Percentiles rank a stretch among this genome's conserved stretches.
Conservation (phyloP, 129 eudicot genomes). For the Erigeron canadensis region DNA sequence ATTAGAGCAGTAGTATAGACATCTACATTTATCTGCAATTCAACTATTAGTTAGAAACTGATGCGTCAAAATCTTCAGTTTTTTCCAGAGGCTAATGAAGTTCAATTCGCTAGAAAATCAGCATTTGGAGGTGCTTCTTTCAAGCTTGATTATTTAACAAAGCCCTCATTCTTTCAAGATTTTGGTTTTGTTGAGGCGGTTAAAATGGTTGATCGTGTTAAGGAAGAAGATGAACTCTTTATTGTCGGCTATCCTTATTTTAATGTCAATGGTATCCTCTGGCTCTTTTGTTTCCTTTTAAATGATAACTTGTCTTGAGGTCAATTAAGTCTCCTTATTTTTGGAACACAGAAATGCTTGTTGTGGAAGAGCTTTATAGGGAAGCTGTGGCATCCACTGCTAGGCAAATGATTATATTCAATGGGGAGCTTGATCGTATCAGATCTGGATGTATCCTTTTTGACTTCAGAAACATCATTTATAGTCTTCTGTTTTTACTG, state of each 20-base stretch:
- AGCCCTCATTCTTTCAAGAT: constrained; percentile 94
- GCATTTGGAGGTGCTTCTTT: constrained; percentile 81
- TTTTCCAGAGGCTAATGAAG: constrained; percentile 97
- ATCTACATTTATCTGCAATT: neutral
- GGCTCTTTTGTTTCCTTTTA: constrained; percentile 14
- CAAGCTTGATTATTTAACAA: constrained; percentile 87
- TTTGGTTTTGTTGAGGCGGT: constrained; percentile 75
- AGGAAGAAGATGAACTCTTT: constrained; percentile 87
- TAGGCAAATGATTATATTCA: constrained; percentile 77
- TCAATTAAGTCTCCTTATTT: neutral
- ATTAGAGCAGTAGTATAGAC: neutral
- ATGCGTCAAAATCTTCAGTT: constrained; percentile 55
- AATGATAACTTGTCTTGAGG: neutral
- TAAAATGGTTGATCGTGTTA: constrained; percentile 88
- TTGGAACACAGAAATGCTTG: constrained; percentile 81
- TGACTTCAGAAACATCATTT: neutral
- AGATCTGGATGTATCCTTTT: constrained; percentile 99
- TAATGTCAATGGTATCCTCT: constrained; percentile 76
- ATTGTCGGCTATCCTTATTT: constrained; percentile 89
- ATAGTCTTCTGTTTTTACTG: neutral
- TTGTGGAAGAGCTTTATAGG: constrained; percentile 92
- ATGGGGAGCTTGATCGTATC: constrained; percentile 95
- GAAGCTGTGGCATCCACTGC: constrained; percentile 76
- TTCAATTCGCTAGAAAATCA: constrained; percentile 71
- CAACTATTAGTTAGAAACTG: constrained; percentile 1